A percentile compares a stretch with the other conserved stretches of the same genome.
Conservation (phyloP, 148 eudicot genomes). For the Diospyros kaki region DNA sequence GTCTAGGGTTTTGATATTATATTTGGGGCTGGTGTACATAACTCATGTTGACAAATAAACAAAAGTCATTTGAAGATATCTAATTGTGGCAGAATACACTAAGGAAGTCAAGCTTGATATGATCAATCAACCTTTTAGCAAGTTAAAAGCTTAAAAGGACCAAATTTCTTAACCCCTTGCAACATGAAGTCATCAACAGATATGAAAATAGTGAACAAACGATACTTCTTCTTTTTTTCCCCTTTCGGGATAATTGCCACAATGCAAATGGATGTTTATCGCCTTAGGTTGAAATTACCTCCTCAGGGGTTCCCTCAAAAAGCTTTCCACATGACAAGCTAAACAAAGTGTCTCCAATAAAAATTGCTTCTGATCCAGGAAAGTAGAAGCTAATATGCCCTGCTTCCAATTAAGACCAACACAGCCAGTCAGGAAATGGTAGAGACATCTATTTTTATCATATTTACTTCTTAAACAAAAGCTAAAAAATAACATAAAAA, state of each 20-base stretch:
- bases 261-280: background rate
- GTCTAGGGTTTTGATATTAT: too few relatives aligned
- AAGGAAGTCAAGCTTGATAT: background rate
- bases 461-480: background rate
- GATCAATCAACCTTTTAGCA: background rate
- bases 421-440: background rate
- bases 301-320: slow-evolving; percentile 80
- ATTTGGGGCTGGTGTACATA: too few relatives aligned
- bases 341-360: slow-evolving; percentile 86
- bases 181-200: background rate
- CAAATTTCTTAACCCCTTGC: background rate
- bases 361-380: slow-evolving; percentile 68
- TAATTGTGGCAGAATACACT: too few relatives aligned
- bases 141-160: background rate
- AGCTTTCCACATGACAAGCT: slow-evolving; percentile 92
- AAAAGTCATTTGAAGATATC: too few relatives aligned
- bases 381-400: slow-evolving; percentile 89
- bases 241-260: background rate
- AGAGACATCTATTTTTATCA: background rate
- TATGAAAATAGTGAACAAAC: background rate
- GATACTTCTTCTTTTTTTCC: too few relatives aligned
- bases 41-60: too few relatives aligned
- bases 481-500: too few relatives aligned
- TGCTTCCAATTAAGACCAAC: slow-evolving; percentile 22
- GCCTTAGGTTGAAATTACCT: slow-evolving; percentile 38